Evolutionary conservation across 495 filamentous ascomycete species (phyloP).

Genomic region (Daldinia loculata): DNA sequence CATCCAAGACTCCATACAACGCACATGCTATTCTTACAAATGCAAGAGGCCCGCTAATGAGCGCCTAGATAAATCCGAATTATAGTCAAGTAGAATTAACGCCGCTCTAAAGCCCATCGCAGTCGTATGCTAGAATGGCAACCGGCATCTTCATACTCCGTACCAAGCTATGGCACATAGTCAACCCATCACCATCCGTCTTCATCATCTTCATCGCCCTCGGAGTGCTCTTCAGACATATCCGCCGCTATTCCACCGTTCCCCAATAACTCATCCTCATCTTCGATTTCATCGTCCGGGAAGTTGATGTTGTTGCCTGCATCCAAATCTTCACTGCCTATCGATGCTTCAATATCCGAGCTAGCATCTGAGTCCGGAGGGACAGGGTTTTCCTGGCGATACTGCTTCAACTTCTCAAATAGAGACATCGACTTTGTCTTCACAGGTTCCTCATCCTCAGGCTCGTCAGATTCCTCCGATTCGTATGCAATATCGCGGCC

Average conservation of each 20-base stretch:
- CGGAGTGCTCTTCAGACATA: conserved; percentile 36
- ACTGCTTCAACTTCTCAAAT: conserved; percentile 36
- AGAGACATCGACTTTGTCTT: conserved; percentile 34
- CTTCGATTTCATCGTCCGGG: conserved; percentile 40
- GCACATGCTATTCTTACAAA: neutral
- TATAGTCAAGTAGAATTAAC: neutral
- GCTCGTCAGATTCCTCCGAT: conserved; percentile 15
- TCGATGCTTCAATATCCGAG: conserved; percentile 23
- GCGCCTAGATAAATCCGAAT: neutral
- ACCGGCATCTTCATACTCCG: neutral
- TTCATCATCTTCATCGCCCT: conserved; percentile 31
- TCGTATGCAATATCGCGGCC: neutral
- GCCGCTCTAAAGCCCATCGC: neutral
- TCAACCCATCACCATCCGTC: conserved; percentile 28
- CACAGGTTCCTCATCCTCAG: conserved; percentile 22
- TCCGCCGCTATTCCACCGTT: conserved; percentile 2
- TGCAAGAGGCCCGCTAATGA: neutral
- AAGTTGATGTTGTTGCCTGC: conserved; percentile 29
- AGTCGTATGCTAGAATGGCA: neutral
- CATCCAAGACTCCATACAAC: neutral
- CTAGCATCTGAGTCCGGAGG: conserved; percentile 22
- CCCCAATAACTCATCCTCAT: conserved; percentile 26
- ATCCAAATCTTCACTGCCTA: conserved; percentile 11
- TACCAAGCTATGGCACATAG: neutral
- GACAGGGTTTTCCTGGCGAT: conserved; percentile 38